A percentile compares a stretch with the other conserved stretches of the same genome.
Evolutionary conservation across 148 eudicot species (phyloP).

Genomic region (Fallopia convolvulus): DNA sequence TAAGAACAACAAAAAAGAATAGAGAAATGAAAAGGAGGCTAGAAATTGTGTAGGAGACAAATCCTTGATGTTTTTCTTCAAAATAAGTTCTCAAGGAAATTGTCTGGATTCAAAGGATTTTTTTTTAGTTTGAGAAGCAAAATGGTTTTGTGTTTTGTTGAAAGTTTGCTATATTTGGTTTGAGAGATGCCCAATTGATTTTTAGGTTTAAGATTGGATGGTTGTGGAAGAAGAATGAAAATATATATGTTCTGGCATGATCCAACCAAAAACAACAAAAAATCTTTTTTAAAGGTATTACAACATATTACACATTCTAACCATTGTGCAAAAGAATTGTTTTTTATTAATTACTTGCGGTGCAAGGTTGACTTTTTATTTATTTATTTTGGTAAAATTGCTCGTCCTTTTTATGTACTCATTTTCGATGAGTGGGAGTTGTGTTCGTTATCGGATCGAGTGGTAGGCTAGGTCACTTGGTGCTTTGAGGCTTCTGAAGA

Average conservation of each 20-base stretch:
- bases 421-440: too few relatives aligned
- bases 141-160: background rate
- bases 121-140: background rate
- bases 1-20: background rate
- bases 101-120: background rate
- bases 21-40: background rate
- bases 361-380: too few relatives aligned
- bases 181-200: background rate
- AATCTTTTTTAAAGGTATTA: too few relatives aligned
- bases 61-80: background rate
- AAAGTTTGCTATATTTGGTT: background rate
- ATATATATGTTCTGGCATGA: background rate
- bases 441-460: too few relatives aligned
- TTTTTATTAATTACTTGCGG: too few relatives aligned
- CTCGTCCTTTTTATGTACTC: too few relatives aligned
- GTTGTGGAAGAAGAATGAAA: background rate
- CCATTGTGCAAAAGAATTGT: too few relatives aligned
- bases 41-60: background rate
- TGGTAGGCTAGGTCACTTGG: too few relatives aligned
- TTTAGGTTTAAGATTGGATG: slow-evolving; percentile 2
- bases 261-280: background rate
- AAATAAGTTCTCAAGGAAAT: background rate
- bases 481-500: too few relatives aligned
- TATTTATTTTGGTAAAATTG: too few relatives aligned
- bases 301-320: too few relatives aligned